A percentile compares a stretch with the other conserved stretches of the same genome.
Conservation (phyloP, 345 rosid genomes). For the Sisymbrium irio region DNA sequence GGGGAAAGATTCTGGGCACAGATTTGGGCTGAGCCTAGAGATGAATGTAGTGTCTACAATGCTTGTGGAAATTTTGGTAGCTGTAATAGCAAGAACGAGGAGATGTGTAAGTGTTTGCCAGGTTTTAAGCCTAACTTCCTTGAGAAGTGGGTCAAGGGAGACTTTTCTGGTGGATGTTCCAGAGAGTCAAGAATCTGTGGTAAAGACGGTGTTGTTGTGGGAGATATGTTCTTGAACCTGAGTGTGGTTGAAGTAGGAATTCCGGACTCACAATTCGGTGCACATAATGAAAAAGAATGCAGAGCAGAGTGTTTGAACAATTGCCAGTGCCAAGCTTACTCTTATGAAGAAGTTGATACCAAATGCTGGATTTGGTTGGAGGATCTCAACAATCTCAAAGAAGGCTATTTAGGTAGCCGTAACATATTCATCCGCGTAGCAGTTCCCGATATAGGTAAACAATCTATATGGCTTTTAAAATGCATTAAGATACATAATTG, state of each 20-base stretch:
- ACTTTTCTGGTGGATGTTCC: slow-evolving; percentile 43
- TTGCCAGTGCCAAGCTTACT: slow-evolving; percentile 63
- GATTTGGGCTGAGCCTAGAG: slow-evolving; percentile 45
- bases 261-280: slow-evolving; percentile 39
- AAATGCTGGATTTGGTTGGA: slow-evolving; percentile 64
- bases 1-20: slow-evolving; percentile 35
- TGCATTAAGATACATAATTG: not conserved
- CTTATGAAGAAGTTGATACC: slow-evolving; percentile 36
- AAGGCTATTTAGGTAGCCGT: slow-evolving; percentile 40
- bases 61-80: slow-evolving; percentile 50
- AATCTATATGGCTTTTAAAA: not conserved
- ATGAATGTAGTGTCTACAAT: slow-evolving; percentile 42
- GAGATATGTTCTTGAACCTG: slow-evolving; percentile 46
- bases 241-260: slow-evolving; percentile 54
- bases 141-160: slow-evolving; percentile 41
- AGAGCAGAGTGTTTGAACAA: slow-evolving; percentile 46
- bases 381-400: slow-evolving; percentile 52
- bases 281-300: slow-evolving; percentile 45
- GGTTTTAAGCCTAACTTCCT: slow-evolving; percentile 42
- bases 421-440: slow-evolving; percentile 45
- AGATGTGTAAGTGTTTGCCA: slow-evolving; percentile 48
- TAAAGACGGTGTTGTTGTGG: slow-evolving; percentile 28
- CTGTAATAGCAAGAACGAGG: slow-evolving; percentile 42
- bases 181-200: slow-evolving; percentile 43
- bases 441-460: slow-evolving; percentile 47